Base-by-base conservation (phyloP, 352 stramenopile genomes). In the Globisporangium parvum region DNA sequence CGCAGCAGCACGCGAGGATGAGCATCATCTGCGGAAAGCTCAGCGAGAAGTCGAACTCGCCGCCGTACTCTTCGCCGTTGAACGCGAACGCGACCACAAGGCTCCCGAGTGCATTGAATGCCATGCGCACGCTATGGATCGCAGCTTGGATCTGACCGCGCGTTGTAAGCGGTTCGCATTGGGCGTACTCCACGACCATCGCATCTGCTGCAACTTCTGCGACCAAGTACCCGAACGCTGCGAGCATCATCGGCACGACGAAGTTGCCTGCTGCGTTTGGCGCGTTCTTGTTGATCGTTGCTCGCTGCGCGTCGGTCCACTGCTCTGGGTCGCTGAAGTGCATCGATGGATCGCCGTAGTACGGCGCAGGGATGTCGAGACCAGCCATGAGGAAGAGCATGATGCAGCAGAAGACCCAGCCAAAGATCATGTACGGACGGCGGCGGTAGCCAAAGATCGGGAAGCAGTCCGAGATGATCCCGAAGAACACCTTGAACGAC, bases 241-340 rank as follows among this genome's bases (percentile, higher is more conserved):
- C 70, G 26, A 88, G 61, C 78, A 87, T 88, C 77, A 89, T 87
- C 17, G 69, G 73, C 45, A 88, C 66, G 23, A 91, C 69, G 42
- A 85, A 87, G 31, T 66, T 69, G 28, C 62, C 66, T 5, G 71
- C 77, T 1, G 65, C 60, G 47, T 77, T 58, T 17, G 72, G 62
- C 6, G 74, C 70, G 6, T 59, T 33, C 0, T 45, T 12, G 57
- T 87, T 85, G 56, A 85, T 74, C 31, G 48, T 80, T 12, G 66
- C 57, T n/a, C 44, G 55, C 33, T 11, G 31, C 31, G 31, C 31
- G 31, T 37, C 31, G 31, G 31, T 37, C 31, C 31, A 37, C 31
- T 77, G 58, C 0, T 54, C 57, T 5, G 66, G 46, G 2, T 37
- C 31, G 31, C 31, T 37, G 10, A 37, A 0, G 71, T 77, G 63